Percentiles rank a stretch among this genome's conserved stretches.
These are phyloP conservation scores for Simmondsia chinensis DNA, from an alignment of 148 eudicot genomes.

Conservation along the genomic window DNA sequence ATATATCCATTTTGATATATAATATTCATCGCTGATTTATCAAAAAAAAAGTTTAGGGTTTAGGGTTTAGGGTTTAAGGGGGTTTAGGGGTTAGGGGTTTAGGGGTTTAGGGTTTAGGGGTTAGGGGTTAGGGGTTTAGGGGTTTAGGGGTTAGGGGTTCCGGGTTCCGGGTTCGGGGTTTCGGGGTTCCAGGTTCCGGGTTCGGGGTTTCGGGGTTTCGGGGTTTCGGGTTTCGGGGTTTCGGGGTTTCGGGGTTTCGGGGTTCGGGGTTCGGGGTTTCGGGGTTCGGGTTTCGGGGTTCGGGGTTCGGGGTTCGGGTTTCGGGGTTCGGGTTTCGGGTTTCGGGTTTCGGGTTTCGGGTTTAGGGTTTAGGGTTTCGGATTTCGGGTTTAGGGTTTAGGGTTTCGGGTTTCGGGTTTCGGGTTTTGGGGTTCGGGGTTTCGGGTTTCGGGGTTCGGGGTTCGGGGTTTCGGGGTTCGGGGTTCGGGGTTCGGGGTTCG, in stretches of 20 bases:
- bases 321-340: constrained; percentile 12
- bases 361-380: constrained; percentile 11
- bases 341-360: constrained; percentile 13
- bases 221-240: constrained; percentile 13
- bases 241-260: constrained; percentile 14
- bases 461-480: constrained; percentile 5
- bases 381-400: constrained; percentile 16
- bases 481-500: constrained; percentile 20
- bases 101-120: constrained; percentile 24
- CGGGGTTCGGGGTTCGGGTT: constrained; percentile 8
- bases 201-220: constrained; percentile 15
- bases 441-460: constrained; percentile 12
- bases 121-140: constrained; percentile 18
- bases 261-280: constrained; percentile 13
- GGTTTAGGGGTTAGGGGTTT: constrained; percentile 9
- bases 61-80: constrained; percentile 4
- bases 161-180: constrained; percentile 14
- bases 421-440: constrained; percentile 15
- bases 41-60: constrained; percentile 20
- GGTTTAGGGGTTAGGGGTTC: constrained; percentile 13
- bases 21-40: too few species aligned
- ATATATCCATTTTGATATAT: too few species aligned
- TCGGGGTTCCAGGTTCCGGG: constrained; percentile 14
- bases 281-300: constrained; percentile 7
- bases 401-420: constrained; percentile 16